Evolutionary conservation across 805 yeast genomes (phyloP), one percentile per base, ranked within the genome.

Genomic region (Sporopachydermia quercuum): DNA sequence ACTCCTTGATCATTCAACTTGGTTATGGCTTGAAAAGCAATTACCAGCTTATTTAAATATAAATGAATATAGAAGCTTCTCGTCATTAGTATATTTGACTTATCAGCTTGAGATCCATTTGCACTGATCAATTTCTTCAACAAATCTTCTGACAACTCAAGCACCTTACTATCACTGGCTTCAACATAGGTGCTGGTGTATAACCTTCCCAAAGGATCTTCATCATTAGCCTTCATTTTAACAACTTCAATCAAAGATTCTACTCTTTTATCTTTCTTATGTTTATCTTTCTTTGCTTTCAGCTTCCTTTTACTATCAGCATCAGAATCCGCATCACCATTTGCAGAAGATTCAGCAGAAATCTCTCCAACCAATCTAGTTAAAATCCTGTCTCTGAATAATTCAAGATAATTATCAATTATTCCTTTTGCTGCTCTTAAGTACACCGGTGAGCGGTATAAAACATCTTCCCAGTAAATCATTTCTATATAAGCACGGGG

Each of bases 401-500:
- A 39, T 11, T 66, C 70, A 39, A 78, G 60, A 47, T 76, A 73
- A 30, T 82, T 56, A 15, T 65, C 58, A 18, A 77, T 58, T 27
- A 85, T 70, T 1, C 91, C 93, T 36, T 61, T 57, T 43, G 78
- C 65, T 1, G 82, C 82, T 40, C 91, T 70, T n/a, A 71, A 63
- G 52, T 73, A 84, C 39, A 80, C 69, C 3, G 93, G 85, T 23
- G 80, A 74, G 5, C 73, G 54, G 54, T 67, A 86, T 37, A 91
- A 56, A 15, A 61, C 55, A 55, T 87, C 93, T 42, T 77, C 94
- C 97, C 97, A 91, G 38, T 65, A 57, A 39, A 87, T 48, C 71
- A 83, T 73, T 15, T 76, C 77, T 18, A 82, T 49, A 54, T 89
- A 91, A 5, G 89, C 78, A 46, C 94, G 71, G 17, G 89, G 78